These are phyloP conservation scores for Colletotrichum cereale DNA, from an alignment of 2,329 filamentous ascomycete species.

Conservation along the genomic window DNA sequence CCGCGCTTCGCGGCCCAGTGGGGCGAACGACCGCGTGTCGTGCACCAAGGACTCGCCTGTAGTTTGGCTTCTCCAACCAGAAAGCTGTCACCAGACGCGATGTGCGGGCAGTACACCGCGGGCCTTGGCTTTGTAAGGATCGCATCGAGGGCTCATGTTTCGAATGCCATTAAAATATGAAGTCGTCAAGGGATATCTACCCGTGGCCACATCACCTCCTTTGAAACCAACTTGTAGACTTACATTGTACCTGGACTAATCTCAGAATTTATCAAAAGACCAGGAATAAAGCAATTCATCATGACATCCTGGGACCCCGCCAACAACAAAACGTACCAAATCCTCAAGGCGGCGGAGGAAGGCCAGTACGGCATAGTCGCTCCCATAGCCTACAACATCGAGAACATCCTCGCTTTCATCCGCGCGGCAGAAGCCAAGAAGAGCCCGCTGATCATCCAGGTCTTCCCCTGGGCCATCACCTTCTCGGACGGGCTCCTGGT, in stretches of 20 bases:
- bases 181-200: too few species aligned
- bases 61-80: neutral
- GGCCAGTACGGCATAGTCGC: conserved; percentile 67
- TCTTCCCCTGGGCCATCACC: conserved; percentile 60
- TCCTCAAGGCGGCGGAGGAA: conserved; percentile 65
- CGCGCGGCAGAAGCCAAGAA: conserved; percentile 75
- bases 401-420: conserved; percentile 76
- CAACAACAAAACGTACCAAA: conserved; percentile 48
- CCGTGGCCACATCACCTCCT: too few species aligned
- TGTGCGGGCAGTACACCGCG: neutral
- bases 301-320: conserved; percentile 43
- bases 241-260: too few species aligned
- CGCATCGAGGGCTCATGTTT: neutral
- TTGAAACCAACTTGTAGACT: too few species aligned
- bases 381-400: conserved; percentile 72
- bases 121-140: too few species aligned
- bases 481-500: conserved; percentile 66
- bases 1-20: conserved; percentile 34
- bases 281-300: neutral
- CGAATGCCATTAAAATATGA: too few species aligned
- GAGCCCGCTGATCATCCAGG: conserved; percentile 75
- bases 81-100: neutral
- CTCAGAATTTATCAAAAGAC: too few species aligned
- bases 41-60: neutral
- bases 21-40: conserved; percentile 25